Conservation (phyloP, 805 yeast genomes). For the Candida chauliodis region DNA sequence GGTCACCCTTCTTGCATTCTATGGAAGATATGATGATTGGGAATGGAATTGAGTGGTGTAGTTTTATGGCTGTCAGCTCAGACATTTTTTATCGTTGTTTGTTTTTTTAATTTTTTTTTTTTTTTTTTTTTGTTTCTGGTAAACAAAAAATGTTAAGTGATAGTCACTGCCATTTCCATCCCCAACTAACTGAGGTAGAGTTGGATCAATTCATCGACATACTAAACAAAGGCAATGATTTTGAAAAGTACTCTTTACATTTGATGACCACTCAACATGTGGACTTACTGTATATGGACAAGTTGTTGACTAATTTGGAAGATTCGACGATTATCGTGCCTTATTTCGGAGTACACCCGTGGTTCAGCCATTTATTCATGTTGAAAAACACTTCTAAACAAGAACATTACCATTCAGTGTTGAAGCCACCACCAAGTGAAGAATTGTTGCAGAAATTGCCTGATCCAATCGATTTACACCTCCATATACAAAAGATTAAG, state of each 20-base stretch:
- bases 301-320: conserved; percentile 12
- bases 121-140: neutral
- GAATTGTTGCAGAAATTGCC: conserved; percentile 53
- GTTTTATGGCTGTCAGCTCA: conserved; percentile 44
- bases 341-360: conserved; percentile 83
- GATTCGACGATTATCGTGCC: conserved; percentile 29
- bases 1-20: conserved; percentile 41
- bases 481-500: conserved; percentile 31
- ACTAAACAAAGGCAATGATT: conserved; percentile 9
- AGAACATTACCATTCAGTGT: conserved; percentile 55
- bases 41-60: conserved; percentile 63
- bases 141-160: conserved; percentile 14
- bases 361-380: conserved; percentile 73
- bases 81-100: conserved; percentile 18
- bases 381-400: conserved; percentile 25
- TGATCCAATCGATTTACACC: conserved; percentile 47
- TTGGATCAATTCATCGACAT: conserved; percentile 11
- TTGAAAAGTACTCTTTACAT: conserved; percentile 17
- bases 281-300: conserved; percentile 27
- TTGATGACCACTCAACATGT: conserved; percentile 39
- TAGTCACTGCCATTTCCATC: conserved; percentile 35
- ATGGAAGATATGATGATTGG: conserved; percentile 64
- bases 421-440: conserved; percentile 37
- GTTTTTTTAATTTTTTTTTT: conserved; percentile 4
- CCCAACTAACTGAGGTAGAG: conserved; percentile 11